Base-by-base conservation (phyloP, 2,329 filamentous ascomycete species). In the Colletotrichum spinosum region DNA sequence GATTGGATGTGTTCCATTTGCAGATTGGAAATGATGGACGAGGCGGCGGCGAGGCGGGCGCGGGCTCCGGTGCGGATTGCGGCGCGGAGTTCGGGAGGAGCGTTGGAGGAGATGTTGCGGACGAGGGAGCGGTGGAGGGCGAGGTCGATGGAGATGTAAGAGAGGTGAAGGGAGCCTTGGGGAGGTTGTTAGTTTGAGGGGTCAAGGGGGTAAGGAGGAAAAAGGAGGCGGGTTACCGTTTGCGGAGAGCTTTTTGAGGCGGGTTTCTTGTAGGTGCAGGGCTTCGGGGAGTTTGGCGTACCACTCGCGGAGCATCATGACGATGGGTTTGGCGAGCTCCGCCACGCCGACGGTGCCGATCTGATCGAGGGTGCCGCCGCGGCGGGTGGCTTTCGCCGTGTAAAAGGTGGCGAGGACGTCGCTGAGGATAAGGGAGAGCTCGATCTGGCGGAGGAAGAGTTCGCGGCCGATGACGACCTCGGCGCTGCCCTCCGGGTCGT, bases 401-500 rank as follows among this genome's bases (percentile, higher is more conserved):
- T 85, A 86, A 8, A 87, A 80, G 0, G 76, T 79, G 9, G 80
- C 79, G 25, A 86, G 73, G 25, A 86, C 81, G 52, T 86, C 83
- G 44, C 81, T 79, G 50, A 86, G 78, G 48, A 86, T 83, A 48
- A 80, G 76, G 2, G 84, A 83, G 8, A 87, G 71, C 25, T 81
- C 77, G 15, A 83, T 81, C 54, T 87, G 80, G 15, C 84, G 80
- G 48, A 83, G 79, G 69, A 87, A 87, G 9, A 84, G 71, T 65
- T 81, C 76, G 60, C 81, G 73, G 0, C 83, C 82, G 46, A 80
- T 78, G 48, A 80, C 78, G 6, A 81, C 78, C 34, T 82, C 79
- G 11, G 77, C 80, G 52, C 76, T 78, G 10, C 77, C 78, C 60
- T 79, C 78, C 6, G 75, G 70, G 7, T 76, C 76, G 10, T 70